These are phyloP conservation scores for Pythium inflatum DNA, from an alignment of 352 stramenopile species.

Conservation along the genomic window DNA sequence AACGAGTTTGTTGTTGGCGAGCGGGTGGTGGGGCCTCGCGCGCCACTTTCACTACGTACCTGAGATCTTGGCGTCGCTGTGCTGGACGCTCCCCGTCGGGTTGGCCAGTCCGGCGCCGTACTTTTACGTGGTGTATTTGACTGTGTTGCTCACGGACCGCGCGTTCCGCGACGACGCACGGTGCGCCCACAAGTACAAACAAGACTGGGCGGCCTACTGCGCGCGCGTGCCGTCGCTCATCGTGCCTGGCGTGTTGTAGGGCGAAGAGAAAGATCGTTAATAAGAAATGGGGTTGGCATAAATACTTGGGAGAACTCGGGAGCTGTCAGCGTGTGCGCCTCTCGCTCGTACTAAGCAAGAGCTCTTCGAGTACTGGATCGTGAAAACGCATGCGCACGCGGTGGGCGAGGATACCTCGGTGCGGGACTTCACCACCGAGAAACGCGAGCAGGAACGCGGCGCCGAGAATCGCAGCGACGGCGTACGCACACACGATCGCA, in stretches of 20 bases:
- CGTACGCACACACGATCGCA: not conserved
- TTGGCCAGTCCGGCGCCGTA: slow-evolving; percentile 74
- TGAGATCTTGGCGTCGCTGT: slow-evolving; percentile 88
- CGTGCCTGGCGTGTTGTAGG: slow-evolving; percentile 78
- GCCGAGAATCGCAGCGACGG: not conserved
- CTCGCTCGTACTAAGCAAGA: not conserved
- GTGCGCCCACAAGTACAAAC: slow-evolving; percentile 95
- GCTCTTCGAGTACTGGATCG: slow-evolving; percentile 8
- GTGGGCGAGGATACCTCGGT: not conserved
- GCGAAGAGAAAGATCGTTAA: not conserved
- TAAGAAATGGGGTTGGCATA: too few relatives aligned
- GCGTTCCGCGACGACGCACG: slow-evolving; percentile 95
- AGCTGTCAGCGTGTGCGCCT: not conserved
- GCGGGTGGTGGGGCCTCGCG: slow-evolving; percentile 94
- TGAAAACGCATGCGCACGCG: slow-evolving; percentile 15
- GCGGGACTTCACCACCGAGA: not conserved
- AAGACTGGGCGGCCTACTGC: slow-evolving; percentile 95
- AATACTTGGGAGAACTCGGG: too few relatives aligned
- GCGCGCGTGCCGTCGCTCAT: slow-evolving; percentile 88
- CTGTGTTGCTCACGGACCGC: slow-evolving; percentile 93
- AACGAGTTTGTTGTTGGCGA: slow-evolving; percentile 90
- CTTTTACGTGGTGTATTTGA: slow-evolving; percentile 93
- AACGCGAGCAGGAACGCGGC: not conserved
- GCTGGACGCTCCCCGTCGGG: slow-evolving; percentile 72
- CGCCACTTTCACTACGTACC: slow-evolving; percentile 96